Percentiles rank a stretch among this genome's conserved stretches.
Conservation (phyloP, 176 grass and related monocot genomes). For the Rhynchospora pubera region DNA sequence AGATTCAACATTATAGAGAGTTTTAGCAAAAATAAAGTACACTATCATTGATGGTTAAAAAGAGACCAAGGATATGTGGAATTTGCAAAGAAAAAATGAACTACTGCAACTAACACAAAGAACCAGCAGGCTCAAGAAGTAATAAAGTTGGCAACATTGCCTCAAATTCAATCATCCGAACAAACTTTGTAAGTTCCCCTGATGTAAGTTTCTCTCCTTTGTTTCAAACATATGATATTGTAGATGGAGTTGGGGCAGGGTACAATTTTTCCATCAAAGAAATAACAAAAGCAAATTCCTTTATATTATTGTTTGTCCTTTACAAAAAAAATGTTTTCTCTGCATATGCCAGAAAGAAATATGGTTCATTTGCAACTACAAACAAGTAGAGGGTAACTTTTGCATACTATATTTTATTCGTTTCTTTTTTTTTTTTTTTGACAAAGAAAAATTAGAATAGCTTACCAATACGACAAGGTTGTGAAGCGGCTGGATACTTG, state of each 20-base stretch:
- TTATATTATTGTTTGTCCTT: background rate
- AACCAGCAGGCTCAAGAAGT: background rate
- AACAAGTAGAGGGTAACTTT: too few species aligned
- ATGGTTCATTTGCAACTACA: background rate
- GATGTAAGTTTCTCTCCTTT: background rate
- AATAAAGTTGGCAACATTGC: too few species aligned
- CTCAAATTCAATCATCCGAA: too few species aligned
- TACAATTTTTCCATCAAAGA: background rate
- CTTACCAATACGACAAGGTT: constrained; percentile 25
- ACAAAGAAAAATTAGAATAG: background rate
- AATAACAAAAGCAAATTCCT: background rate
- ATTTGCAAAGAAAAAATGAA: background rate
- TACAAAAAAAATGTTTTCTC: background rate
- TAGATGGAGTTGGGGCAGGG: background rate
- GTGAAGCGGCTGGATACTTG: constrained; percentile 87
- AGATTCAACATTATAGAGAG: background rate
- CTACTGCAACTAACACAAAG: background rate
- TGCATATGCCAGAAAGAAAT: background rate
- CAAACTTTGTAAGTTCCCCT: background rate
- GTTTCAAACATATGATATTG: background rate
- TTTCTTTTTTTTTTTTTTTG: background rate
- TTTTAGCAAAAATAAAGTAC: background rate
- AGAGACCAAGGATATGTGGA: background rate
- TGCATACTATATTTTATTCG: too few species aligned
- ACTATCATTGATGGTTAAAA: background rate